Percentiles rank a stretch among this genome's conserved stretches.
Evolutionary conservation across 805 yeast species (phyloP).

Genomic region (Vanderwaltozyma yarrowii): DNA sequence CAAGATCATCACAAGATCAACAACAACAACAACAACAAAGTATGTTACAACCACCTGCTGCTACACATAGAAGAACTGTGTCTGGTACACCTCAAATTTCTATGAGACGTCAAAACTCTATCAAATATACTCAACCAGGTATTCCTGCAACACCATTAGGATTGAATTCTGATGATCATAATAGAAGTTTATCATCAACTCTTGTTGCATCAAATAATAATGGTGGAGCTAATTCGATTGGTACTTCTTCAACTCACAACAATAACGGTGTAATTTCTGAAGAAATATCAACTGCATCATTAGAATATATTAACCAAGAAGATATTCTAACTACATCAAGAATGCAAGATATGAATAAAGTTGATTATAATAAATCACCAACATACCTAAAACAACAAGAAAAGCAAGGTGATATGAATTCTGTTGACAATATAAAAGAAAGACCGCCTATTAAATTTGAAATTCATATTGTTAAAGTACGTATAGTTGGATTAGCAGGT

Average conservation of each 20-base stretch:
- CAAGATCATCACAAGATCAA: not conserved
- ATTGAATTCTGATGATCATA: slow-evolving; percentile 2
- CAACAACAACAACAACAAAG: slow-evolving; percentile 3
- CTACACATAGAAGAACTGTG: slow-evolving; percentile 13
- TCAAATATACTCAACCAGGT: slow-evolving; percentile 26
- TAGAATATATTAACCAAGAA: slow-evolving; percentile 24
- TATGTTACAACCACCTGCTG: slow-evolving; percentile 8
- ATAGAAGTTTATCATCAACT: slow-evolving; percentile 3
- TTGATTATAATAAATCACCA: slow-evolving; percentile 28
- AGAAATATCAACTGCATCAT: slow-evolving; percentile 27
- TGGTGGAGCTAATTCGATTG: slow-evolving; percentile 7
- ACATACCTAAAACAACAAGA: not conserved
- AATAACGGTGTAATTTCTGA: slow-evolving; percentile 11
- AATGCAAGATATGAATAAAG: slow-evolving; percentile 50
- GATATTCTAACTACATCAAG: slow-evolving; percentile 38
- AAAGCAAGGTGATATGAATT: not conserved
- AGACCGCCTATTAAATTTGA: slow-evolving; percentile 76
- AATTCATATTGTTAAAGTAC: slow-evolving; percentile 85
- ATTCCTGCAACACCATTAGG: slow-evolving; percentile 45
- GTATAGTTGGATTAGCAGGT: slow-evolving; percentile 82
- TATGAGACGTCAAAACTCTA: slow-evolving; percentile 30
- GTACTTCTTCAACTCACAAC: slow-evolving; percentile 4
- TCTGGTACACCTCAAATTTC: slow-evolving; percentile 18
- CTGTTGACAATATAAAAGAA: slow-evolving; percentile 9
- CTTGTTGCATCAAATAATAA: slow-evolving; percentile 4